Evolutionary conservation across 306 rosid species (phyloP).

Genomic region (Fragaria nilgerrensis): DNA sequence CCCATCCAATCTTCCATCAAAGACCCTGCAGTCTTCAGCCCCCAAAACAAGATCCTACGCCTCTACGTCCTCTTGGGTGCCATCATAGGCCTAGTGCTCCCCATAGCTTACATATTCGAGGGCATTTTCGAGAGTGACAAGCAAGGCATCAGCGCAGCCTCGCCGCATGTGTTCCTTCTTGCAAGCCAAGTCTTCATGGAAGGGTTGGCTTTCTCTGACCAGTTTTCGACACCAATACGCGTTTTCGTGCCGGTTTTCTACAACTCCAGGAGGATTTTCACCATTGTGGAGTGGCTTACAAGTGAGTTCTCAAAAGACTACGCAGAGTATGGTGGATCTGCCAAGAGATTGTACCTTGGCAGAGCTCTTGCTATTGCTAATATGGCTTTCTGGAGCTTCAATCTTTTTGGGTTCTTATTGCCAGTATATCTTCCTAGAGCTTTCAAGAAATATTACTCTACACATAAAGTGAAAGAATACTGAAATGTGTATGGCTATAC

Average conservation of each 20-base stretch:
- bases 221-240: slow-evolving; percentile 62
- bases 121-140: slow-evolving; percentile 75
- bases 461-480: slow-evolving; percentile 35
- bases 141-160: slow-evolving; percentile 77
- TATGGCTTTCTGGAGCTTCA: slow-evolving; percentile 86
- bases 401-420: slow-evolving; percentile 82
- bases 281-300: slow-evolving; percentile 69
- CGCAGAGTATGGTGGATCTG: slow-evolving; percentile 46
- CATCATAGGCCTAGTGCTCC: slow-evolving; percentile 62
- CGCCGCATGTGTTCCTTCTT: slow-evolving; percentile 81
- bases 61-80: slow-evolving; percentile 52
- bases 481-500: neutral
- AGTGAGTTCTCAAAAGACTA: slow-evolving; percentile 56
- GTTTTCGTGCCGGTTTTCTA: slow-evolving; percentile 81
- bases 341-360: slow-evolving; percentile 47
- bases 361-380: slow-evolving; percentile 77
- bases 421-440: slow-evolving; percentile 91
- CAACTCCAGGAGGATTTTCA: slow-evolving; percentile 70
- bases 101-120: slow-evolving; percentile 64
- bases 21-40: slow-evolving; percentile 43
- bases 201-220: slow-evolving; percentile 51
- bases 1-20: slow-evolving; percentile 39
- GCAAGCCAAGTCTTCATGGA: slow-evolving; percentile 91
- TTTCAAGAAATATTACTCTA: slow-evolving; percentile 61
- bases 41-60: slow-evolving; percentile 48